A percentile compares a stretch with the other conserved stretches of the same genome.
Evolutionary conservation across 1,284 basidiomycete species (phyloP).

Genomic region (Meira miltonrushii): DNA sequence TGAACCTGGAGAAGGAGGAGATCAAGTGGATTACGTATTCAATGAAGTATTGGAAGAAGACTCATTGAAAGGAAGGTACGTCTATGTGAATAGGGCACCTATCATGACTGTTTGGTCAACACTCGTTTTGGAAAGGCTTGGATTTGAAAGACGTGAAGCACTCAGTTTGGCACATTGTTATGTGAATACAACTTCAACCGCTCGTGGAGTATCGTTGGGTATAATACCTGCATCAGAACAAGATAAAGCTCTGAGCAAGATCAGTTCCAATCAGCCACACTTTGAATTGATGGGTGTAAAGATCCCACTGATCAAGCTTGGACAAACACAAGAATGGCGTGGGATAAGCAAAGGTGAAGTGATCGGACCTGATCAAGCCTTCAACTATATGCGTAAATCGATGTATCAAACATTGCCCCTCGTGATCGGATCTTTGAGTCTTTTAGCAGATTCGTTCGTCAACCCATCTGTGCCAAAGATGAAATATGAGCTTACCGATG

Average conservation of each 20-base stretch:
- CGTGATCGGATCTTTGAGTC: slow-evolving; percentile 40
- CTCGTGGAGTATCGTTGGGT: slow-evolving; percentile 75
- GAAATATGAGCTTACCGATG: background rate
- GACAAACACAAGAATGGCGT: slow-evolving; percentile 64
- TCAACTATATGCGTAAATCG: slow-evolving; percentile 39
- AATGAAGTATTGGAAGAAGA: slow-evolving; percentile 30
- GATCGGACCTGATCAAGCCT: slow-evolving; percentile 61
- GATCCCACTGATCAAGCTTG: slow-evolving; percentile 77
- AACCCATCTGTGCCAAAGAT: slow-evolving; percentile 6
- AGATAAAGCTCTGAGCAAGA: slow-evolving; percentile 58
- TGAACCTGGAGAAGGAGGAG: slow-evolving; percentile 5
- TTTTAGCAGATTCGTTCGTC: slow-evolving; percentile 46
- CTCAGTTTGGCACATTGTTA: slow-evolving; percentile 88
- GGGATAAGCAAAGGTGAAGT: slow-evolving; percentile 71
- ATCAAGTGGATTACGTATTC: slow-evolving; percentile 29
- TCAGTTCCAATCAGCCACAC: slow-evolving; percentile 72
- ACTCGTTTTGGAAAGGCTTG: slow-evolving; percentile 74
- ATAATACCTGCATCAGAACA: slow-evolving; percentile 56
- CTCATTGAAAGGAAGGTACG: slow-evolving; percentile 55
- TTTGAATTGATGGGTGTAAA: slow-evolving; percentile 82
- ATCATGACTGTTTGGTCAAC: slow-evolving; percentile 90
- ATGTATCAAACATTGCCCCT: slow-evolving; percentile 46
- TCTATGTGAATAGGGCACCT: slow-evolving; percentile 81
- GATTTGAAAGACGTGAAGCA: slow-evolving; percentile 80
- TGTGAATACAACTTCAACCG: slow-evolving; percentile 80